Evolutionary conservation across 225 moss, liverwort and hornwort genomes (phyloP).

Genomic region (Marchantia paleacea): DNA sequence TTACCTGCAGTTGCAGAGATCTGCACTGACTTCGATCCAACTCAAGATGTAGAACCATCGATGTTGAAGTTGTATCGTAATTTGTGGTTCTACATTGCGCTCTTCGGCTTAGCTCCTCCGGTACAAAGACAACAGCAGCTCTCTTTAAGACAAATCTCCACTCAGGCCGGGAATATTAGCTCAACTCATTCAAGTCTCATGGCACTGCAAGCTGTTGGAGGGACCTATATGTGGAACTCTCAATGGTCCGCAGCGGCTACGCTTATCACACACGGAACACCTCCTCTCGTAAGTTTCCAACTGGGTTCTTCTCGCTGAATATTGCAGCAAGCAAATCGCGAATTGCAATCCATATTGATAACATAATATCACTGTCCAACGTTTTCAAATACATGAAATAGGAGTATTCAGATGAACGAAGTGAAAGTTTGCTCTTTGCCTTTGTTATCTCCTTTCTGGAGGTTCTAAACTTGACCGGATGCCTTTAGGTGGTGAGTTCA

Average conservation of each 20-base stretch:
- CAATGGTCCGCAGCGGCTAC: slow-evolving; percentile 71
- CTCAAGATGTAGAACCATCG: slow-evolving; percentile 57
- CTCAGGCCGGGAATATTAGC: slow-evolving; percentile 44
- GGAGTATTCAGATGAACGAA: background rate
- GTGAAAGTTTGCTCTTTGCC: background rate
- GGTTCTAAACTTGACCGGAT: background rate
- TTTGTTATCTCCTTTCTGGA: background rate
- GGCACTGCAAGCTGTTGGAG: slow-evolving; percentile 56
- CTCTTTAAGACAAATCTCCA: slow-evolving; percentile 48
- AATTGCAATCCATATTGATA: background rate
- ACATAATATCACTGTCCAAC: background rate
- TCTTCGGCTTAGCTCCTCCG: slow-evolving; percentile 79
- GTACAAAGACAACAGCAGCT: slow-evolving; percentile 52
- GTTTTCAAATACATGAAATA: background rate
- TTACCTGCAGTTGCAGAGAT: slow-evolving; percentile 79
- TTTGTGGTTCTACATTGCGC: slow-evolving; percentile 77
- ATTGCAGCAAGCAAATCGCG: background rate
- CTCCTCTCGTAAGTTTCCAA: slow-evolving; percentile 53
- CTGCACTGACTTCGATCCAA: slow-evolving; percentile 63
- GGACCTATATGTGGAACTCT: slow-evolving; percentile 59
- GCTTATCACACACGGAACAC: slow-evolving; percentile 59
- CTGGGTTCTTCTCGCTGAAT: background rate
- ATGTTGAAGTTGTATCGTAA: slow-evolving; percentile 69
- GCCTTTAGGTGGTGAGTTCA: slow-evolving; percentile 64
- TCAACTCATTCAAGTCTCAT: slow-evolving; percentile 36